Conservation (phyloP, 1,284 basidiomycete genomes). For the Sanghuangporus sanghuang region DNA sequence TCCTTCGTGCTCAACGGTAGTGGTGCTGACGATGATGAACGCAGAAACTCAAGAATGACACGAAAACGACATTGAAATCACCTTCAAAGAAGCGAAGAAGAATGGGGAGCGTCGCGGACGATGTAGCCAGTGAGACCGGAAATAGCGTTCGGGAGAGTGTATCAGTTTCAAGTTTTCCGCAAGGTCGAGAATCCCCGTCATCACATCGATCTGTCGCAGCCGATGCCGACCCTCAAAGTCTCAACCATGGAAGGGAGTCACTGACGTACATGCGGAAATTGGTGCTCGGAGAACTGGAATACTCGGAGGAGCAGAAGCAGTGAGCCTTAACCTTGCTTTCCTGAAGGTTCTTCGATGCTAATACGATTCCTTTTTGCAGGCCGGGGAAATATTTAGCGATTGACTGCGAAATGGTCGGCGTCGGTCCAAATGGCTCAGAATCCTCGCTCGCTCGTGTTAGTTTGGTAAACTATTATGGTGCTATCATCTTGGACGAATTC, state of each 20-base stretch:
- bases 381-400: slow-evolving; percentile 79
- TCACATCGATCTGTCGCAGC: neutral
- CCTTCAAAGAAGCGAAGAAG: slow-evolving; percentile 8
- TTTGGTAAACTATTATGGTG: slow-evolving; percentile 88
- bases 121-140: neutral
- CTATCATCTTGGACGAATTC: slow-evolving; percentile 78
- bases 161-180: slow-evolving; percentile 1
- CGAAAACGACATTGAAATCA: neutral
- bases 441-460: slow-evolving; percentile 89
- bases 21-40: neutral
- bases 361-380: slow-evolving; percentile 30
- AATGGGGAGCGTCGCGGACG: neutral
- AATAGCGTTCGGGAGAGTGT: neutral
- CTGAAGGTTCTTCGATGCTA: neutral
- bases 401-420: slow-evolving; percentile 98
- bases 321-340: slow-evolving; percentile 28
- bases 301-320: slow-evolving; percentile 38
- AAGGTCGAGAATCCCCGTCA: neutral
- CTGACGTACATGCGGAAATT: slow-evolving; percentile 42
- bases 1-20: neutral
- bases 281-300: slow-evolving; percentile 43
- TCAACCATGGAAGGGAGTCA: slow-evolving; percentile 24
- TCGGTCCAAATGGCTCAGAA: slow-evolving; percentile 77
- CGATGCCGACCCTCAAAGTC: neutral
- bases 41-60: slow-evolving; percentile 3